These are phyloP conservation scores for Solanum tacnaense DNA, from an alignment of 257 asterid genomes.

Conservation along the genomic window DNA sequence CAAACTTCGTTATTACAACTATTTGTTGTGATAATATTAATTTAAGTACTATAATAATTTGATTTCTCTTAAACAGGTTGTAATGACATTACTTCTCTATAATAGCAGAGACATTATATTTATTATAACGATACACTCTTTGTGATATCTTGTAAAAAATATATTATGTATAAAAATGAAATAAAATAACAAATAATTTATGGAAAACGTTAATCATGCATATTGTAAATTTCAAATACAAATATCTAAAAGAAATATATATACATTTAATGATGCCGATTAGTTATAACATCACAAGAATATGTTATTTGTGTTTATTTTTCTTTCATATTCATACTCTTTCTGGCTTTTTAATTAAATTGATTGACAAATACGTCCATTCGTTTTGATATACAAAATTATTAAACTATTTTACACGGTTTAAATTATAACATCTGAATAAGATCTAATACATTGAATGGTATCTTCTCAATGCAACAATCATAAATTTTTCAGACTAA, in stretches of 20 bases:
- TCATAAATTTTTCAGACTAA: not conserved
- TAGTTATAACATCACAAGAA: not conserved
- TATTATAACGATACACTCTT: not conserved
- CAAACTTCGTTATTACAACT: not conserved
- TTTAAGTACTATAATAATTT: not conserved
- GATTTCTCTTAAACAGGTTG: too few species aligned
- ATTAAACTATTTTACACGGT: not conserved
- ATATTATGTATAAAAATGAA: not conserved
- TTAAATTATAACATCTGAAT: not conserved
- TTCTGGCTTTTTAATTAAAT: not conserved
- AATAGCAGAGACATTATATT: not conserved
- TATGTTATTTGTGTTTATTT: not conserved
- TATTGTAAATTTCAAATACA: too few species aligned
- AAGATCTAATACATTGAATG: not conserved
- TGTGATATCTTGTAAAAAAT: too few species aligned
- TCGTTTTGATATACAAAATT: not conserved
- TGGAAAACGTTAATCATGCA: not conserved
- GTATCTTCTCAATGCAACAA: not conserved
- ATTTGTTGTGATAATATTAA: not conserved
- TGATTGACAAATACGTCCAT: not conserved
- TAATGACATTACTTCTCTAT: not conserved
- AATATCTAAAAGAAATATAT: not conserved
- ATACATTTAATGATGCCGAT: not conserved
- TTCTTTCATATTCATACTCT: not conserved
- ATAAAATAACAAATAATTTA: not conserved